Conservation (phyloP, 495 filamentous ascomycete species). For the Aspergillus nidulans region DNA sequence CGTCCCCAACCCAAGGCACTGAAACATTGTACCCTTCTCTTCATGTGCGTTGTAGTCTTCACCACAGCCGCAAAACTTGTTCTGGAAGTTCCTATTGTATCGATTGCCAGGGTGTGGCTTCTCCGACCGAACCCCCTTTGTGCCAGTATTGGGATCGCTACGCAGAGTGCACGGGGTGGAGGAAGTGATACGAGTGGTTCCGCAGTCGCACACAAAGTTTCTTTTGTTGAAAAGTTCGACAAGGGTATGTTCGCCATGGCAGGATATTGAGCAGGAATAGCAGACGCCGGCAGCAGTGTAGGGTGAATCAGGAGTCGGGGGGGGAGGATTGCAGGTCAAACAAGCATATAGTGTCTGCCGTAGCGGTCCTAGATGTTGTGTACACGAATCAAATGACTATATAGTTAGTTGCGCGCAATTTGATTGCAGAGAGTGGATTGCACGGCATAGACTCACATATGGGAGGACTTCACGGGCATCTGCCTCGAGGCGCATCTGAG, state of each 20-base stretch:
- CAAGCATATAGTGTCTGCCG: constrained; percentile 87
- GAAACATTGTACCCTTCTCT: constrained; percentile 98
- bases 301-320: constrained; percentile 51
- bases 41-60: constrained; percentile 78
- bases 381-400: constrained; percentile 88
- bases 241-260: constrained; percentile 89
- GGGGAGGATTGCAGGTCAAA: constrained; percentile 84
- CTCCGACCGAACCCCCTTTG: constrained; percentile 75
- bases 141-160: constrained; percentile 65
- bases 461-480: constrained; percentile 93
- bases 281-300: constrained; percentile 81
- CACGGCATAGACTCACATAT: constrained; percentile 54
- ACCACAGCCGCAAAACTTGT: constrained; percentile 86
- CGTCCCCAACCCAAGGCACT: constrained; percentile 83
- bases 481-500: constrained; percentile 84
- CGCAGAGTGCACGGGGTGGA: constrained; percentile 72
- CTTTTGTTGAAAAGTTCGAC: constrained; percentile 96
- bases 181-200: constrained; percentile 71
- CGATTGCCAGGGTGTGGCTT: constrained; percentile 66
- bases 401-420: constrained; percentile 8
- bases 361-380: constrained; percentile 76
- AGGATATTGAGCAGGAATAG: constrained; percentile 94
- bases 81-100: constrained; percentile 93
- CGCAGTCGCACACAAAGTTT: constrained; percentile 95
- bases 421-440: constrained; percentile 8